These are phyloP conservation scores for Sinapis alba DNA, from an alignment of 441 rosid species.

Conservation along the genomic window DNA sequence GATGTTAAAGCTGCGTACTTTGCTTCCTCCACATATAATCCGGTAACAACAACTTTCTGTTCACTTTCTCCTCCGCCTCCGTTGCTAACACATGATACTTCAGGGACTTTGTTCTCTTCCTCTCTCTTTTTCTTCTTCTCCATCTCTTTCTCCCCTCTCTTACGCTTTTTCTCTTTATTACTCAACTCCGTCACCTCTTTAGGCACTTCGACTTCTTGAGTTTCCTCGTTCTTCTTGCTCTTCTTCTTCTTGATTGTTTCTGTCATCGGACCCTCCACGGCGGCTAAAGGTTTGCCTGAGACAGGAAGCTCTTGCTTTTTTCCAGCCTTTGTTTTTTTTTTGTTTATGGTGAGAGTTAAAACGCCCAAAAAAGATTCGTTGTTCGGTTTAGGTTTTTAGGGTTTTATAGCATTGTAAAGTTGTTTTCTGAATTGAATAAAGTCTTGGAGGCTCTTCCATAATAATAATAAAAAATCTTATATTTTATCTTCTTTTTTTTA, in stretches of 20 bases:
- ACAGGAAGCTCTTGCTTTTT: conserved; percentile 42
- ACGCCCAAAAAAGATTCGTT: conserved; percentile 35
- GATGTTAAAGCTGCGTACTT: conserved; percentile 62
- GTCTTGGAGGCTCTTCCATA: no score
- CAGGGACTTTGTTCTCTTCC: conserved; percentile 23
- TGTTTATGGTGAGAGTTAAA: conserved; percentile 21
- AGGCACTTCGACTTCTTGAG: conserved; percentile 34
- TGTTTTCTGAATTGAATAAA: no score
- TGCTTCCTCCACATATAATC: conserved; percentile 57
- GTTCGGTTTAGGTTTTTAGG: conserved; percentile 29
- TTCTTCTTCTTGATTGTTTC: conserved; percentile 17
- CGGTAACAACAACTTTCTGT: conserved; percentile 58
- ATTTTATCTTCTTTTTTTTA: no score
- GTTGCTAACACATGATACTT: conserved; percentile 1
- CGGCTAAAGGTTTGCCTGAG: conserved; percentile 42
- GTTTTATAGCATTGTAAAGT: no score
- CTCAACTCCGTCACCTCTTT: conserved; percentile 23
- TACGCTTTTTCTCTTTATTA: conserved; percentile 43
- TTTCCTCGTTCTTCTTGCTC: conserved; percentile 41
- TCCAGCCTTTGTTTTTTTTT: conserved; percentile 45
- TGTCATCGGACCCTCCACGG: conserved; percentile 36
- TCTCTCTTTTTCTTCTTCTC: conserved; percentile 33
- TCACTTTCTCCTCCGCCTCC: conserved; percentile 40
- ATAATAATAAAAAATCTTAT: no score
- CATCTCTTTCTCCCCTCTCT: conserved; percentile 42